A percentile compares a stretch with the other conserved stretches of the same genome.
Evolutionary conservation across 31 red algal species (phyloP).

Genomic region (Asparagopsis taxiformis): DNA sequence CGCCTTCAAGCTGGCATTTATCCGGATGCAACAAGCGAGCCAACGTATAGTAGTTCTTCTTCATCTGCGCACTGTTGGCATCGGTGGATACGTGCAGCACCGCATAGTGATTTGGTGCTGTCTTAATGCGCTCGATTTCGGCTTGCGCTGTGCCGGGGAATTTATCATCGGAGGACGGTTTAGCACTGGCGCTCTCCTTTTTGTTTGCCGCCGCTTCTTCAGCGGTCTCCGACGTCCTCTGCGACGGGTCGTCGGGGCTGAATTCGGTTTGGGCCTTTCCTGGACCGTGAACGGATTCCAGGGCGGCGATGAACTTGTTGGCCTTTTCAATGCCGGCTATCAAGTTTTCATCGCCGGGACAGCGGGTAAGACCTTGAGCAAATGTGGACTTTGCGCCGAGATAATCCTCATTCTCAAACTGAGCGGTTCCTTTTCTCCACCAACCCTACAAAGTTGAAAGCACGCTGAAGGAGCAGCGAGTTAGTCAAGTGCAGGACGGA

Average conservation of each 20-base stretch:
- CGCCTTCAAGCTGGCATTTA: constrained; percentile 79
- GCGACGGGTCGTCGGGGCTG: constrained; percentile 11
- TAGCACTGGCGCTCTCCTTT: constrained; percentile 4
- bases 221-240: constrained; percentile 1
- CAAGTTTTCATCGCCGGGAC: constrained; percentile 68
- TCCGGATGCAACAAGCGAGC: constrained; percentile 94
- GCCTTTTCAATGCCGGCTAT: constrained; percentile 57
- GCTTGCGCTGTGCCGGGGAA: constrained; percentile 53
- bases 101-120: constrained; percentile 81
- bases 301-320: constrained; percentile 45
- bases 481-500: not conserved
- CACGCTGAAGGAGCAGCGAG: not conserved
- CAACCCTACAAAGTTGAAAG: constrained; percentile 33
- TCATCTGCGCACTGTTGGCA: constrained; percentile 61
- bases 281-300: constrained; percentile 45
- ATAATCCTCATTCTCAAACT: constrained; percentile 63
- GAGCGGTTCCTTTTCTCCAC: constrained; percentile 78
- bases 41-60: constrained; percentile 91
- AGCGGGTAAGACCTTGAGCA: constrained; percentile 50
- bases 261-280: constrained; percentile 38
- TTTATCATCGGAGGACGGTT: constrained; percentile 7
- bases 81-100: constrained; percentile 82
- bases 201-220: constrained; percentile 9
- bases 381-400: constrained; percentile 45
- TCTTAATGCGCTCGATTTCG: constrained; percentile 74